Evolutionary conservation across 495 filamentous ascomycete species (phyloP).

Genomic region (Aspergillus diversus): DNA sequence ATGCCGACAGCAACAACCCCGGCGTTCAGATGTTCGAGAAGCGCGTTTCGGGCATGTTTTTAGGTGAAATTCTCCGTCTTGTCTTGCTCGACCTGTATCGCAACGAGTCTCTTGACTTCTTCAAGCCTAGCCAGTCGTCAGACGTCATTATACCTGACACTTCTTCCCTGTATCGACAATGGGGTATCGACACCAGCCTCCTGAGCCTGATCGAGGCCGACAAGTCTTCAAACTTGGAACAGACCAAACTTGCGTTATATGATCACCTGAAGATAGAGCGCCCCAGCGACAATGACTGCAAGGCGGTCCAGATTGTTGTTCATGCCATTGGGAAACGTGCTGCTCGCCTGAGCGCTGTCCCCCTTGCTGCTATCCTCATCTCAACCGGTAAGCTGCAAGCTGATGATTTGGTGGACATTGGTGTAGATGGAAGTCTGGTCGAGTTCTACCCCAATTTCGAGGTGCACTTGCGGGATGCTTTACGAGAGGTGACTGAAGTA

Average conservation of each 20-base stretch:
- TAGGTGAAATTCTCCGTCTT: slow-evolving; percentile 89
- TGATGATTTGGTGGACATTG: slow-evolving; percentile 77
- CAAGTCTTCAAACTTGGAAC: slow-evolving; percentile 59
- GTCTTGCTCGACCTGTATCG: slow-evolving; percentile 69
- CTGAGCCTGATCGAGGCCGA: slow-evolving; percentile 82
- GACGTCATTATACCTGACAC: slow-evolving; percentile 66
- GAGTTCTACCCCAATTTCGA: slow-evolving; percentile 93
- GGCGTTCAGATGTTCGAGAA: slow-evolving; percentile 99
- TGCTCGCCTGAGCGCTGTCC: slow-evolving; percentile 84
- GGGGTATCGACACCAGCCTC: slow-evolving; percentile 89
- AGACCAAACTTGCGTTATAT: slow-evolving; percentile 75
- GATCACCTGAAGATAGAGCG: slow-evolving; percentile 72
- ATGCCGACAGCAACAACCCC: slow-evolving; percentile 83
- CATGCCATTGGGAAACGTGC: slow-evolving; percentile 85
- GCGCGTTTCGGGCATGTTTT: slow-evolving; percentile 96
- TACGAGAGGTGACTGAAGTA: slow-evolving; percentile 71
- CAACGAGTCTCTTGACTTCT: slow-evolving; percentile 62
- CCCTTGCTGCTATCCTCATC: slow-evolving; percentile 80
- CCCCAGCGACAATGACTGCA: slow-evolving; percentile 74
- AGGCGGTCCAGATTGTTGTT: slow-evolving; percentile 78
- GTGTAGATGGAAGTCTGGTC: slow-evolving; percentile 87
- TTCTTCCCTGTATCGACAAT: slow-evolving; percentile 73
- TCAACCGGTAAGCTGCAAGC: slow-evolving; percentile 67
- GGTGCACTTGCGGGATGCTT: slow-evolving; percentile 73
- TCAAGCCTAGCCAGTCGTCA: slow-evolving; percentile 70